phyloP scores from a whole-genome alignment of 2,329 filamentous ascomycete genomes.

The Talaromyces sp. region DNA sequence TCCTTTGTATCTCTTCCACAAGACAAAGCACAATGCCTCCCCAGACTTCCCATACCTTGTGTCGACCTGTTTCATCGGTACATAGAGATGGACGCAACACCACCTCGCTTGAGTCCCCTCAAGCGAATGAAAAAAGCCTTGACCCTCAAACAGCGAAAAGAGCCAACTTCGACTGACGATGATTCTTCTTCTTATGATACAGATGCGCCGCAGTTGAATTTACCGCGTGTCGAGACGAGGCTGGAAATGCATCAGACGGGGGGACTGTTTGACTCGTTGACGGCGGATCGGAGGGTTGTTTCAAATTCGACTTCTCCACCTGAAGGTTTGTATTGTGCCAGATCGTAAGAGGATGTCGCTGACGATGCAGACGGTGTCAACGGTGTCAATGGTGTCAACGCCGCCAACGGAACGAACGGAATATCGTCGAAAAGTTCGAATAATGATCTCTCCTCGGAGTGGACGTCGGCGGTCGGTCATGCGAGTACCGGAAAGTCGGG shows the following conservation, averaged over 20 bases:
- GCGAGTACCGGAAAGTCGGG: constrained; percentile 50
- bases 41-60: background rate
- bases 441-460: constrained; percentile 37
- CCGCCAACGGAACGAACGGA: constrained; percentile 18
- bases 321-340: constrained; percentile 25
- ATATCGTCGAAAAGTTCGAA: constrained; percentile 29
- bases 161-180: constrained; percentile 24
- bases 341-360: background rate
- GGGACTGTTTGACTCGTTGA: constrained; percentile 33
- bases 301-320: constrained; percentile 22
- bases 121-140: constrained; percentile 27
- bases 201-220: constrained; percentile 36
- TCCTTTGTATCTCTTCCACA: background rate
- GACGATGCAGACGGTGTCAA: constrained; percentile 17
- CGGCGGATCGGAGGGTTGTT: constrained; percentile 27
- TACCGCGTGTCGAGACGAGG: constrained; percentile 41
- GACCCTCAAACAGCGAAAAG: constrained; percentile 5
- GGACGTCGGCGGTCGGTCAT: constrained; percentile 50
- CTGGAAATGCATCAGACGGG: constrained; percentile 45
- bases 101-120: constrained; percentile 20
- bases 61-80: background rate
- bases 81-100: constrained; percentile 9
- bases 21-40: constrained; percentile 1
- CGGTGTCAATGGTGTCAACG: background rate
- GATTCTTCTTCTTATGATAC: constrained; percentile 22